Evolutionary conservation across 164 flowering plant species (phyloP).

Genomic region (grape (Vitis vinifera)): DNA sequence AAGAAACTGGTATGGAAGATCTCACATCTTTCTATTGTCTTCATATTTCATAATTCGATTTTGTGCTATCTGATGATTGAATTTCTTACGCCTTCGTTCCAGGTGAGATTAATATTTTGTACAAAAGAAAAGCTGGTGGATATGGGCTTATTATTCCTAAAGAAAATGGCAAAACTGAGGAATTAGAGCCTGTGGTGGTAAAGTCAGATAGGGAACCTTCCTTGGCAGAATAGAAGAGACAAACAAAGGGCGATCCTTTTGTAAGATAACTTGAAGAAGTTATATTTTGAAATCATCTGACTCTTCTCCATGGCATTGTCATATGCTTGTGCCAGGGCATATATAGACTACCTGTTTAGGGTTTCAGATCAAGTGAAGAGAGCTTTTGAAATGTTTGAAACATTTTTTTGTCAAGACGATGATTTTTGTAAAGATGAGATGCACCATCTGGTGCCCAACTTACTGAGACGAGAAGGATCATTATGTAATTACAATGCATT

Average conservation of each 20-base stretch:
- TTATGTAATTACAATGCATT: background rate
- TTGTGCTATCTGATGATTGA: background rate
- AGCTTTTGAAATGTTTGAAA: background rate
- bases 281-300: background rate
- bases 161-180: conserved; percentile 53
- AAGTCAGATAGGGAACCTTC: conserved; percentile 42
- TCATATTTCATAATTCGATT: background rate
- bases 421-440: background rate
- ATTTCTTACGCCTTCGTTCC: conserved; percentile 13
- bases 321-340: background rate
- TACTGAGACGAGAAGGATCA: background rate
- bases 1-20: conserved; percentile 68
- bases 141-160: conserved; percentile 93
- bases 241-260: background rate
- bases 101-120: conserved; percentile 90
- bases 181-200: conserved; percentile 38
- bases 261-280: background rate
- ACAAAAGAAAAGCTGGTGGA: conserved; percentile 85
- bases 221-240: conserved; percentile 32
- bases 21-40: background rate
- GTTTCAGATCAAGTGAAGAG: background rate
- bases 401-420: background rate
- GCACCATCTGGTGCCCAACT: background rate
- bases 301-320: background rate
- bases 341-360: background rate